These are phyloP conservation scores for Lycium barbarum DNA, from an alignment of 257 asterid species.

Conservation along the genomic window DNA sequence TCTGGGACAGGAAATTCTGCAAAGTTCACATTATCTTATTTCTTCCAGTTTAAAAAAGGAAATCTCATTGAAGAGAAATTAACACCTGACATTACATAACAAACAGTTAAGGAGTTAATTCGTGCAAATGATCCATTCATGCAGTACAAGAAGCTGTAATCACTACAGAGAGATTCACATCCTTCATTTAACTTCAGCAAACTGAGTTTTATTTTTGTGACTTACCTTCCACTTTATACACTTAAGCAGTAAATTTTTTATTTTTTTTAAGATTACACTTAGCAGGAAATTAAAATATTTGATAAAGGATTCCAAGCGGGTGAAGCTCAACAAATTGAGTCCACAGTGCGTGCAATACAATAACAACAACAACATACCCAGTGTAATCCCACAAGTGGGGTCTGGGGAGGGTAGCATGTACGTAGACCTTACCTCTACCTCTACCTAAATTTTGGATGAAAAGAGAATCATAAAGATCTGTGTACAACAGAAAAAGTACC, in stretches of 20 bases:
- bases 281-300: neutral
- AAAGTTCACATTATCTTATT: neutral
- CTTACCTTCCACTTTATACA: neutral
- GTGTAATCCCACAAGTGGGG: no score
- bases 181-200: neutral
- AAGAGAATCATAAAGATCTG: neutral
- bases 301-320: neutral
- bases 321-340: neutral
- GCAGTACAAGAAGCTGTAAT: neutral
- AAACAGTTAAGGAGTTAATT: neutral
- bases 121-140: neutral
- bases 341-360: neutral
- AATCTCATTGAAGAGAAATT: neutral
- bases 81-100: neutral
- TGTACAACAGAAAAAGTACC: slow-evolving; percentile 32
- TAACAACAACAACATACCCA: no score
- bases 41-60: neutral
- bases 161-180: neutral
- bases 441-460: neutral
- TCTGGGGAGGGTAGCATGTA: no score
- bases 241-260: no score
- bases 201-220: neutral
- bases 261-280: no score
- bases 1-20: neutral
- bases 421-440: no score